phyloP scores from a whole-genome alignment of 305 asterid genomes.

The Rubia peregrina region DNA sequence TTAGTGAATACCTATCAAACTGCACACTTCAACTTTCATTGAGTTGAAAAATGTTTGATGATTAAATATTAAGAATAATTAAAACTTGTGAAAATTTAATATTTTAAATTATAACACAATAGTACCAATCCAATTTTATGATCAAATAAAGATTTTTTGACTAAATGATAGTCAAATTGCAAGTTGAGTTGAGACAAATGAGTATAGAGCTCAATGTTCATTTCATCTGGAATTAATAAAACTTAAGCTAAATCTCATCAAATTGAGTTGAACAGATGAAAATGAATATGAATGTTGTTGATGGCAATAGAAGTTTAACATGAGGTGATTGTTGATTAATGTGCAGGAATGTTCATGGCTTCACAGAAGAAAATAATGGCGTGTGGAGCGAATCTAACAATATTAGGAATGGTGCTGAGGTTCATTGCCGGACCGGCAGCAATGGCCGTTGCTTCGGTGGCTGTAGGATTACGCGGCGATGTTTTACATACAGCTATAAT shows the following conservation, averaged over 20 bases:
- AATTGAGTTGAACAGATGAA: too few species aligned
- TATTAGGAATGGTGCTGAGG: constrained; percentile 43
- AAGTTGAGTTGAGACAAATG: too few species aligned
- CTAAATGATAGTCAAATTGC: too few species aligned
- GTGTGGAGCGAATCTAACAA: constrained; percentile 42
- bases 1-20: constrained; percentile 20
- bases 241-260: too few species aligned
- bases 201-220: too few species aligned
- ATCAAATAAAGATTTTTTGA: too few species aligned
- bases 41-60: too few species aligned
- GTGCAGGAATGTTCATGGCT: constrained; percentile 59
- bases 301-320: not conserved
- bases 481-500: constrained; percentile 52
- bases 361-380: constrained; percentile 49
- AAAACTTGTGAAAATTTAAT: too few species aligned
- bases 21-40: not conserved
- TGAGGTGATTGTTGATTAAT: not conserved
- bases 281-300: not conserved
- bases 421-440: constrained; percentile 61
- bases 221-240: too few species aligned
- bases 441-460: constrained; percentile 49
- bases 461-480: constrained; percentile 49
- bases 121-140: too few species aligned
- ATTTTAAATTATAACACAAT: too few species aligned
- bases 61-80: too few species aligned